phyloP scores from a whole-genome alignment of 805 yeast species.

The Kurtzmaniella fragi region DNA sequence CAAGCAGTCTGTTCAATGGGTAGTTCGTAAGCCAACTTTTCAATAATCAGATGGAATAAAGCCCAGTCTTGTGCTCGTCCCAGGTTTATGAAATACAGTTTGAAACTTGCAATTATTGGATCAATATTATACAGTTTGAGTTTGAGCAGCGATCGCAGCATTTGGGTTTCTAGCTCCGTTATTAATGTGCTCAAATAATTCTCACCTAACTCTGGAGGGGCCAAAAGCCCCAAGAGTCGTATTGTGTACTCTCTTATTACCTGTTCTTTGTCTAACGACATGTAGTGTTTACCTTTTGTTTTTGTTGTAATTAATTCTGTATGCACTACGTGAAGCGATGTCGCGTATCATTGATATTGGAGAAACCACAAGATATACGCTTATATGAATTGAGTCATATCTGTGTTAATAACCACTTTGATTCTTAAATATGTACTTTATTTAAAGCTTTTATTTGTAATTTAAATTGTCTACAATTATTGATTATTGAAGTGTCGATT shows the following conservation, averaged over 20 bases:
- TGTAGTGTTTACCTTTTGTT: constrained; percentile 4
- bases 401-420: too few species aligned
- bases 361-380: too few species aligned
- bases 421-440: too few species aligned
- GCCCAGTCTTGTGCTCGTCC: constrained; percentile 27
- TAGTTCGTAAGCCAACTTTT: constrained; percentile 21
- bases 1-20: constrained; percentile 23
- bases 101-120: constrained; percentile 17
- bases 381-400: too few species aligned
- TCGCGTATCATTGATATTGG: neutral
- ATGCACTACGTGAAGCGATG: neutral
- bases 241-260: constrained; percentile 26
- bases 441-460: too few species aligned
- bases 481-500: too few species aligned
- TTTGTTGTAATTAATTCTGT: neutral
- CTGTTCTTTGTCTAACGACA: constrained; percentile 29
- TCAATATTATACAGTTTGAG: constrained; percentile 10
- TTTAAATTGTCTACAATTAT: too few species aligned
- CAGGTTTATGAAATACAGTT: constrained; percentile 19
- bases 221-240: constrained; percentile 30
- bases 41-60: constrained; percentile 25
- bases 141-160: constrained; percentile 6
- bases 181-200: constrained; percentile 27
- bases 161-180: constrained; percentile 18
- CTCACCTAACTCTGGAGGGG: constrained; percentile 33